Evolutionary conservation across 2,329 filamentous ascomycete species (phyloP).

Genomic region (Penicillium palitans): DNA sequence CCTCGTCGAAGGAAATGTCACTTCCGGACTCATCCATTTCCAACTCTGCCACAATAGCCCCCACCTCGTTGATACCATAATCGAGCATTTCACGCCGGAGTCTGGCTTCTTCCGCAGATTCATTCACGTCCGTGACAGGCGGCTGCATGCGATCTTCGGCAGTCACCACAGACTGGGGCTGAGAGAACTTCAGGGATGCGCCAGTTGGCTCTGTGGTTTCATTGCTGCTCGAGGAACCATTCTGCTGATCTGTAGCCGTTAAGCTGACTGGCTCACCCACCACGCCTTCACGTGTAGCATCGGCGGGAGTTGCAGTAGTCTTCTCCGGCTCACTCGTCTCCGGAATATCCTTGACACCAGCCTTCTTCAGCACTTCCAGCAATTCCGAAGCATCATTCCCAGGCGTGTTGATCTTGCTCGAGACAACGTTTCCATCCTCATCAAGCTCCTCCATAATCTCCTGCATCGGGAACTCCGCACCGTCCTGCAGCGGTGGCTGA

Average conservation of each 20-base stretch:
- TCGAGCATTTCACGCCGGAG: constrained; percentile 85
- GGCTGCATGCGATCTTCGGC: constrained; percentile 26
- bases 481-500: constrained; percentile 63
- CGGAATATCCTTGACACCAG: constrained; percentile 61
- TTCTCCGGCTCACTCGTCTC: constrained; percentile 19
- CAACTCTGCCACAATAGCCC: constrained; percentile 87
- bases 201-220: constrained; percentile 9
- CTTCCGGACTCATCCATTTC: constrained; percentile 69
- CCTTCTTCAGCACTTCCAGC: constrained; percentile 71
- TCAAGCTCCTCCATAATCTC: constrained; percentile 93
- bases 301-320: constrained; percentile 13
- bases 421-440: constrained; percentile 82
- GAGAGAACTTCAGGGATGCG: constrained; percentile 13
- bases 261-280: background rate
- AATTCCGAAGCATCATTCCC: constrained; percentile 68
- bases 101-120: constrained; percentile 76
- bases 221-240: background rate
- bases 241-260: background rate
- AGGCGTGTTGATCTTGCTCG: constrained; percentile 64
- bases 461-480: constrained; percentile 69
- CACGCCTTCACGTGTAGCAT: background rate
- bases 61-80: constrained; percentile 85
- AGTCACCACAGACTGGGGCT: constrained; percentile 24
- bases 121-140: constrained; percentile 68
- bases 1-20: constrained; percentile 54